phyloP scores from a whole-genome alignment of 768 basidiomycete genomes.

The Tulasnella sp. region DNA sequence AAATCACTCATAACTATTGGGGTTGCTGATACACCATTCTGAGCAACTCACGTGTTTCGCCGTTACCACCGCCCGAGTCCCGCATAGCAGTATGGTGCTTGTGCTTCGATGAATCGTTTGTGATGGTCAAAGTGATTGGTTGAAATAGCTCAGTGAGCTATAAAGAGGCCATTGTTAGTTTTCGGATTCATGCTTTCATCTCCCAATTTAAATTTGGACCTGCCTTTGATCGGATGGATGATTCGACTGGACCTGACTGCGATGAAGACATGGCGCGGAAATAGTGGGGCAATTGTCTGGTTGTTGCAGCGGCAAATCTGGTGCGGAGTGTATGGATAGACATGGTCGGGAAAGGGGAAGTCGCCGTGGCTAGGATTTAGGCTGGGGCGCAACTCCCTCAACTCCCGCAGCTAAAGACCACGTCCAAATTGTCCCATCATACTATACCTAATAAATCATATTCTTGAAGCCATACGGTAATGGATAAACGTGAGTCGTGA shows the following conservation, averaged over 20 bases:
- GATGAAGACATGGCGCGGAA: slow-evolving; percentile 5
- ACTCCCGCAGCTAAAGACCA: too few relatives aligned
- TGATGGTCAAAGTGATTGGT: slow-evolving; percentile 53
- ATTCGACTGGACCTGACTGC: slow-evolving; percentile 39
- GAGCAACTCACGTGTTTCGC: slow-evolving; percentile 81
- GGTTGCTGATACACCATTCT: slow-evolving; percentile 15
- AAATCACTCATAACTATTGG: background rate
- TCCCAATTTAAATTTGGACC: background rate
- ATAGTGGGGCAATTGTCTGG: background rate
- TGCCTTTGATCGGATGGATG: slow-evolving; percentile 38
- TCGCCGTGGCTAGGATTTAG: too few relatives aligned
- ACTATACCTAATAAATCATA: too few relatives aligned
- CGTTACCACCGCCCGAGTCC: slow-evolving; percentile 49
- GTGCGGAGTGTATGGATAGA: too few relatives aligned
- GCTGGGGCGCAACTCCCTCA: too few relatives aligned
- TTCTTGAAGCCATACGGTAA: too few relatives aligned
- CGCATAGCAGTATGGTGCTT: slow-evolving; percentile 77
- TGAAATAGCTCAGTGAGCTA: slow-evolving; percentile 47
- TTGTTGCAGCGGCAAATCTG: too few relatives aligned
- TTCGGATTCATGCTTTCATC: background rate
- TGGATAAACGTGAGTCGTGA: too few relatives aligned
- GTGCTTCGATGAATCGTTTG: slow-evolving; percentile 78
- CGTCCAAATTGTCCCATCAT: too few relatives aligned
- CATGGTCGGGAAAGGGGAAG: too few relatives aligned
- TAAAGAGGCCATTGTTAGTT: background rate